Base-by-base conservation (phyloP, 345 rosid species). In the Euclidium syriacum region DNA sequence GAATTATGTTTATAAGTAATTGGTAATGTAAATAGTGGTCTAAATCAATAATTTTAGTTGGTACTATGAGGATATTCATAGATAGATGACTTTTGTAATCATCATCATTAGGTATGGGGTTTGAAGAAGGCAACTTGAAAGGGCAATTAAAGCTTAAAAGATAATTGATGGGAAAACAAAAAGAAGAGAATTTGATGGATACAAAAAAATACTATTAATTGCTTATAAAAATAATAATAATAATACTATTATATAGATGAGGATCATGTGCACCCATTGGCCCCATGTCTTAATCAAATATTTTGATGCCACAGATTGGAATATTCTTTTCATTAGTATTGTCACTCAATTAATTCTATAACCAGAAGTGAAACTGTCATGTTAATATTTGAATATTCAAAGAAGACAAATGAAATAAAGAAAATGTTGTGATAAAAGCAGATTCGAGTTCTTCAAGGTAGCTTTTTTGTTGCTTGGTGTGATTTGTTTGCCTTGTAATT, bases 221-320 rank as follows among this genome's bases (percentile, higher is more conserved):
- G 33, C n/a, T n/a, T n/a, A 29, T 29, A 29, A 5, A 29, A 1
- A 29, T 3, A 29, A 1, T 5, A 29, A 29, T 1, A n/a, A n/a
- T n/a, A n/a, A 29, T 29, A 29, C 8, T 29, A 29, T 29, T 29
- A 29, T 51, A 49, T 19, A 32, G 54, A 52, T 59, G 47, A 60
- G 15, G 39, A 32, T 26, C 62, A 52, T 61, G 73, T 52, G 46
- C 40, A 3, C 26, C 20, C 62, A 52, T 34, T 69, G 62, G 73
- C 56, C 73, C 40, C 68, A 58, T 58, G 36, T 58, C 35, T 58
- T 67, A 52, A 59, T 68, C 67, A 58, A 16, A 68, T 51, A 59
- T 41, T 51, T 61, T 14, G 63, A 69, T 61, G 11, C 62, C 42
- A 35, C 20, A 26, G 12, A 34, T 52, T 61, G 42, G 73, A 61